phyloP scores from a whole-genome alignment of 2,329 filamentous ascomycete species.

The Phialocephala sp. region DNA sequence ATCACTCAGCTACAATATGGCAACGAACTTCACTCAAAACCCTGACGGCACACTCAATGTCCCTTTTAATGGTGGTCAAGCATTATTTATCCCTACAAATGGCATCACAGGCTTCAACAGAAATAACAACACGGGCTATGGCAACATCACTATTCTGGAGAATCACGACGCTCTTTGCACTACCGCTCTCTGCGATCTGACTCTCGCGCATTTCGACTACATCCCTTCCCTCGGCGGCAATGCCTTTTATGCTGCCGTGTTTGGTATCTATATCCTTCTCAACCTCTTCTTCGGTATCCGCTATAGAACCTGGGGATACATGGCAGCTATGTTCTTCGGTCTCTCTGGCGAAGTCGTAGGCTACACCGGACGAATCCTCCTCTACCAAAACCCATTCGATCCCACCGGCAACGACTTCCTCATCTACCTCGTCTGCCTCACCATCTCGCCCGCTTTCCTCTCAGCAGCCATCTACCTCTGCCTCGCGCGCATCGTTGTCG shows the following conservation, averaged over 20 bases:
- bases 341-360: constrained; percentile 55
- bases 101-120: constrained; percentile 19
- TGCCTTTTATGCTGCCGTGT: constrained; percentile 57
- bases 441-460: constrained; percentile 36
- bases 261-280: constrained; percentile 53
- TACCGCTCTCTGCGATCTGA: constrained; percentile 36
- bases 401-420: constrained; percentile 9
- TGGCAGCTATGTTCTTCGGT: constrained; percentile 52
- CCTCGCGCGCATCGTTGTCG: constrained; percentile 58
- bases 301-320: constrained; percentile 62
- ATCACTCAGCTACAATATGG: neutral
- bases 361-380: constrained; percentile 59
- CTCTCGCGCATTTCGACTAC: constrained; percentile 48
- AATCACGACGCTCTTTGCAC: constrained; percentile 12
- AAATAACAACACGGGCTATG: constrained; percentile 21
- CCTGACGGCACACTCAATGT: neutral
- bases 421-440: constrained; percentile 57
- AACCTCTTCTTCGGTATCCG: constrained; percentile 55
- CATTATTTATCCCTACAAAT: constrained; percentile 18
- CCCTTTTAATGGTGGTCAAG: neutral
- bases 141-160: constrained; percentile 8
- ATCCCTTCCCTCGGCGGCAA: constrained; percentile 57
- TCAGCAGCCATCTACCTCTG: constrained; percentile 58
- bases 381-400: constrained; percentile 57
- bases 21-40: neutral